A percentile compares a stretch with the other conserved stretches of the same genome.
Evolutionary conservation across 2,329 filamentous ascomycete species (phyloP).

Genomic region (Calonectria leucothoes): DNA sequence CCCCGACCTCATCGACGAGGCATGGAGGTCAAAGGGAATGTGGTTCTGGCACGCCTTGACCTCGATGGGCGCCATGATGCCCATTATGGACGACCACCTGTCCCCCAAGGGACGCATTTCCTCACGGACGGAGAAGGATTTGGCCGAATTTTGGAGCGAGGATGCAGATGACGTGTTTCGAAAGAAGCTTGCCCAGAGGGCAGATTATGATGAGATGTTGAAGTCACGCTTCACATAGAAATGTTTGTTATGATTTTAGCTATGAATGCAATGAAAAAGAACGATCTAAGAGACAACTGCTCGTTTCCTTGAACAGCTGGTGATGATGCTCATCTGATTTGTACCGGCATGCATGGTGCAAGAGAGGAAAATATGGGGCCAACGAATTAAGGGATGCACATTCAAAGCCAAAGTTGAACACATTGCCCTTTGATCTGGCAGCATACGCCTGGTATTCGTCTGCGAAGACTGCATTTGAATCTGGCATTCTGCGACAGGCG

Average conservation of each 20-base stretch:
- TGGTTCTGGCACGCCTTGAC: neutral
- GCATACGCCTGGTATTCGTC: too few species aligned
- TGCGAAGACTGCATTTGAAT: too few species aligned
- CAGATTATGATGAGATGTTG: neutral
- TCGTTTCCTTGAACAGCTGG: neutral
- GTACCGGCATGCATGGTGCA: neutral
- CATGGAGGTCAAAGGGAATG: neutral
- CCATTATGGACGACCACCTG: neutral
- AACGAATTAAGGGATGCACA: too few species aligned
- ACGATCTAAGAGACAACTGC: neutral
- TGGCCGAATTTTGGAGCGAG: constrained; percentile 1
- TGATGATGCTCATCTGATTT: neutral
- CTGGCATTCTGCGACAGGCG: too few species aligned
- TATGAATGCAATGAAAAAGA: neutral
- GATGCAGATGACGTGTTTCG: neutral
- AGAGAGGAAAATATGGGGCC: too few species aligned
- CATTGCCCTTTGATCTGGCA: too few species aligned
- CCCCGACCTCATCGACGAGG: neutral
- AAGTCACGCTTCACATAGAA: neutral
- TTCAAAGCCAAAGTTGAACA: too few species aligned
- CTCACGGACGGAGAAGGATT: neutral
- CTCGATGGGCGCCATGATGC: neutral
- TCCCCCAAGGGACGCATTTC: neutral
- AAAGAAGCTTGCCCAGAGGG: neutral
- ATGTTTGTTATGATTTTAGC: neutral